A percentile compares a stretch with the other conserved stretches of the same genome.
These are phyloP conservation scores for Podospora pseudopauciseta DNA, from an alignment of 495 filamentous ascomycete species.

Conservation along the genomic window DNA sequence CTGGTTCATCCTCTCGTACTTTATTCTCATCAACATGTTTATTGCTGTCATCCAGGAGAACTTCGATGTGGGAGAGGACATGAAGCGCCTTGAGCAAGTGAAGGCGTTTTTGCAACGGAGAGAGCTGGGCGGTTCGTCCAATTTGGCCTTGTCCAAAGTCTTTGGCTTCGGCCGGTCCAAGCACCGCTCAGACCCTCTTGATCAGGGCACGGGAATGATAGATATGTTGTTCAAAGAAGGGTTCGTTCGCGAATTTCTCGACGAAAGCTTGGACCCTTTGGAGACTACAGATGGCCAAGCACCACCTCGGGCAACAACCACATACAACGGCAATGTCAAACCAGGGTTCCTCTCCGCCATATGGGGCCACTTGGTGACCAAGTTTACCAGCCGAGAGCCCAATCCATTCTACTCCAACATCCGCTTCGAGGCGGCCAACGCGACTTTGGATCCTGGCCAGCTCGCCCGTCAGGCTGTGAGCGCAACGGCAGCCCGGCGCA, in stretches of 20 bases:
- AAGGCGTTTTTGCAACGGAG: conserved; percentile 89
- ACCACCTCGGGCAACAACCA: conserved; percentile 25
- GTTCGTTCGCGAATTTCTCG: conserved; percentile 89
- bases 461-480: conserved; percentile 89
- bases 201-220: conserved; percentile 80
- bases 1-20: conserved; percentile 94
- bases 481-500: conserved; percentile 74
- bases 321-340: conserved; percentile 34
- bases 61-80: conserved; percentile 98
- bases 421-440: conserved; percentile 66
- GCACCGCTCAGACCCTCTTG: conserved; percentile 73
- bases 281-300: conserved; percentile 38
- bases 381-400: conserved; percentile 64
- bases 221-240: conserved; percentile 96
- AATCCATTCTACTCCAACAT: conserved; percentile 93
- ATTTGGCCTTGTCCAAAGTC: conserved; percentile 82
- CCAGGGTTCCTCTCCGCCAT: conserved; percentile 54
- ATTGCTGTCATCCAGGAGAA: conserved; percentile 99
- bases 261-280: conserved; percentile 56
- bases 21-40: conserved; percentile 99
- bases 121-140: conserved; percentile 67
- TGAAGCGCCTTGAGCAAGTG: conserved; percentile 95
- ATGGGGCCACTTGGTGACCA: conserved; percentile 52
- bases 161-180: conserved; percentile 70
- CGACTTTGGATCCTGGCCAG: conserved; percentile 74